Evolutionary conservation across 306 rosid genomes (phyloP).

Genomic region (Cajanus cajan): DNA sequence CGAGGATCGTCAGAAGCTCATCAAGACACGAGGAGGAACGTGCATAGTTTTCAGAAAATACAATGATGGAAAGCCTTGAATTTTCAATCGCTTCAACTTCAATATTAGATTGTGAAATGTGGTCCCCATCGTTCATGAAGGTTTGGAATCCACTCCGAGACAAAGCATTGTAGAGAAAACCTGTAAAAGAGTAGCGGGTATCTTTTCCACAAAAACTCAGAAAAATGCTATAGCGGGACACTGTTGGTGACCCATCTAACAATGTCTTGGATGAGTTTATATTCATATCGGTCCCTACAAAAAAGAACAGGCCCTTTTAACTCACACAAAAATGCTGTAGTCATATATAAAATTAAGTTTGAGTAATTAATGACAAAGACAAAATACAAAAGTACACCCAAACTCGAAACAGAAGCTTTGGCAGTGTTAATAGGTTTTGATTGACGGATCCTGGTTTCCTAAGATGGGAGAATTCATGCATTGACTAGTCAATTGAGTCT

Average conservation of each 20-base stretch:
- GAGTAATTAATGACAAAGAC: too few species aligned
- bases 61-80: conserved; percentile 22
- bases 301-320: too few species aligned
- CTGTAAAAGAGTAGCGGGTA: not conserved
- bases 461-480: too few species aligned
- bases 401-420: too few species aligned
- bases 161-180: not conserved
- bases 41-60: conserved; percentile 16
- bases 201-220: not conserved
- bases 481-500: too few species aligned
- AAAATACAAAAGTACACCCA: too few species aligned
- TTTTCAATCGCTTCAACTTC: not conserved
- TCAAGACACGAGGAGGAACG: not conserved
- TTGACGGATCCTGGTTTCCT: too few species aligned
- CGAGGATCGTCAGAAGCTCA: conserved; percentile 1
- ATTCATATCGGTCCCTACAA: not conserved
- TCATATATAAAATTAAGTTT: too few species aligned
- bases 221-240: not conserved
- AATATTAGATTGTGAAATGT: not conserved
- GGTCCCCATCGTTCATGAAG: not conserved
- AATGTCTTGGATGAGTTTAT: not conserved
- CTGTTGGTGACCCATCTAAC: not conserved
- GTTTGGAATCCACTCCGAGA: not conserved
- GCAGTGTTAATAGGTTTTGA: too few species aligned
- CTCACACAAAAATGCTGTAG: too few species aligned